Base-by-base conservation (phyloP, 2,329 filamentous ascomycete species). In the Cryphonectria naterciae region DNA sequence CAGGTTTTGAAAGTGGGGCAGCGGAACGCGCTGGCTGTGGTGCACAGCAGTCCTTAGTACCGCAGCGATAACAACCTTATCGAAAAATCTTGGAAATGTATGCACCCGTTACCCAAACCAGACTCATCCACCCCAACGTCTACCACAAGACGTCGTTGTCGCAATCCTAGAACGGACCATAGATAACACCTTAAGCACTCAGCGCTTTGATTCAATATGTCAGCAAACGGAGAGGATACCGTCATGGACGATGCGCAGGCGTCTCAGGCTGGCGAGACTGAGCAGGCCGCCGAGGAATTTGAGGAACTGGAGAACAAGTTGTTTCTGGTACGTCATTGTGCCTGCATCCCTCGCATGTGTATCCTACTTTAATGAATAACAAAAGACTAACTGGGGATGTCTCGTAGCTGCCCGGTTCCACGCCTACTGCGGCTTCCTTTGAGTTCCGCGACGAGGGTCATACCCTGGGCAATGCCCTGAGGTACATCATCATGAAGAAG, bases 401-500 rank as follows among this genome's bases (percentile, higher is more conserved):
- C 65, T 66, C 54, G 69, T 72, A 98, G 95, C 85, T 98, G 39
- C 92, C 94, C 49, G 95, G 95, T 64, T 93, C 93, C 69, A 92
- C 88, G 82, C 92, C 95, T 65, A 95, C 92, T 11, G 95, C 95
- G 5, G 96, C 96, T 41, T 97, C 94, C 22, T 99, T 98, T 79
- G 93, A 98, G 80, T 97, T 99, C 77, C 89, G 93, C 72, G 91
- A 93, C 62, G 96, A 99, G 83, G 94, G 97, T 60, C 96, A 99
- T 82, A 99, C 96, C 0, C 85, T 99, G 67, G 96, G 96, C 39
- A 99, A 99, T 81, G 94, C 95, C 13, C 83, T 99, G 76, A 89
- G 96, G 78, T 98, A 95, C 80, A 92, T 98, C 74, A 97, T 99
- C 77, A 98, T 97, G 93, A 98, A 98, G 84, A 99, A 99, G 95